phyloP scores from a whole-genome alignment of 2,329 filamentous ascomycete species.

The Phialophora tarda region DNA sequence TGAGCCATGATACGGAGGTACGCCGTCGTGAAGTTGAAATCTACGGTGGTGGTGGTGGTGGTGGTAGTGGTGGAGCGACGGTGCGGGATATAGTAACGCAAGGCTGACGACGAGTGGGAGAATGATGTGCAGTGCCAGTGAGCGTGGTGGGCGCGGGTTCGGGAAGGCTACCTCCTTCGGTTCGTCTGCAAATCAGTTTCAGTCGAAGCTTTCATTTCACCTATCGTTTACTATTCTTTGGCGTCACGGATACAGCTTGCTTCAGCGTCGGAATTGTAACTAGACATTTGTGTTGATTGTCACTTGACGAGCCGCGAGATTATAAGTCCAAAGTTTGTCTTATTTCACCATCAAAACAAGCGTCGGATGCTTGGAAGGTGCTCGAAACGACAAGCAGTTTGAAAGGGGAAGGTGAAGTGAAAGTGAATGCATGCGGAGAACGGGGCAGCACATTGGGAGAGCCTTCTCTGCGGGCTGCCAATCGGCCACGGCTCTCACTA shows the following conservation, averaged over 20 bases:
- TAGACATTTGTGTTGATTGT: constrained; percentile 18
- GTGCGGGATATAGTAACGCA: neutral
- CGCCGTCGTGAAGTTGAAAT: neutral
- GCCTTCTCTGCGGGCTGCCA: constrained; percentile 24
- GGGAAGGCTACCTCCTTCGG: neutral
- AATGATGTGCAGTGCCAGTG: neutral
- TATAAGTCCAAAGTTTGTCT: neutral
- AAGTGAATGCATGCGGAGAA: constrained; percentile 17
- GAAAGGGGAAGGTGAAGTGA: constrained; percentile 9
- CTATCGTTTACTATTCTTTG: constrained; percentile 14
- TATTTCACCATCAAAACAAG: neutral
- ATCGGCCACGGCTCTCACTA: constrained; percentile 5
- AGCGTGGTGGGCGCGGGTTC: neutral
- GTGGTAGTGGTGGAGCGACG: constrained; percentile 3
- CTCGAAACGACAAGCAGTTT: constrained; percentile 20
- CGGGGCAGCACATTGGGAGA: constrained; percentile 23
- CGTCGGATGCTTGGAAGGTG: constrained; percentile 24
- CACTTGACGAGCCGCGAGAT: neutral
- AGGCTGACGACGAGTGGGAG: constrained; percentile 7
- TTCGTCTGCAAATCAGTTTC: neutral
- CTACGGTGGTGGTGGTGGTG: constrained; percentile 6
- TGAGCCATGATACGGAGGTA: constrained; percentile 19
- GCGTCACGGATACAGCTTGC: constrained; percentile 21
- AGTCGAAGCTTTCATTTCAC: constrained; percentile 1
- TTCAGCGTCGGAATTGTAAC: constrained; percentile 12